Base-by-base conservation (phyloP, 2,329 filamentous ascomycete species). In the Hymenotorrendiella dingleyae region DNA sequence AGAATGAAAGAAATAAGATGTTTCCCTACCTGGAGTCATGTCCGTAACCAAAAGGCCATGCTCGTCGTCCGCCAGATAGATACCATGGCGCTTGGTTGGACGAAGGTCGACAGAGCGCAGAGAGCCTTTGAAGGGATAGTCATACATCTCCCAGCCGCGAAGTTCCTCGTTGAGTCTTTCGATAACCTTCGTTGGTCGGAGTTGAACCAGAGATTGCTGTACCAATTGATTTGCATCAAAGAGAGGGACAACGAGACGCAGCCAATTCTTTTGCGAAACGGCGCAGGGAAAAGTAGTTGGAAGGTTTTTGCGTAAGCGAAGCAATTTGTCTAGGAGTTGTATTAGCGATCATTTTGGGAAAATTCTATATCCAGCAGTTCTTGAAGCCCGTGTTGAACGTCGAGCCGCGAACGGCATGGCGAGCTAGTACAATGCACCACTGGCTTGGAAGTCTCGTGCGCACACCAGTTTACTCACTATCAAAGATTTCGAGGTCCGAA, bases 1-100 rank as follows among this genome's bases (percentile, higher is more conserved):
- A 8, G 22, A 17, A 6, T 14, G 9, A 30, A 19, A 20, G 27
- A 14, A 29, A 33, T 19, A 22, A 12, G 11, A 28, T 20, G 12
- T 8, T 4, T 29, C 9, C 23, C 17, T 51, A 63, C 62, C 47
- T 19, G 69, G 67, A 2, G 72, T 74, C 84, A 91, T 90, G 57
- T 90, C 84, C 47, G 82, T 82, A 36, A 91, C 74, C 3, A 91
- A 65, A 55, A 88, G 76, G 5, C 80, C 86, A 56, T 78, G 75
- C 52, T 83, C 76, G 10, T 73, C 69, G 11, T 72, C 67, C 4
- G 69, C 72, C 3, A 78, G 63, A 47, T 72, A 77, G 5, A 70
- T 60, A 12, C 72, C 69, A 30, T 61, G 62, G 16, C 76, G 59
- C 67, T 78, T 62, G 64, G 64, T 54, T 40, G 73, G 61, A 58